Evolutionary conservation across 257 asterid species (phyloP), one percentile per base, ranked within the genome.

Genomic region (Perilla frutescens): DNA sequence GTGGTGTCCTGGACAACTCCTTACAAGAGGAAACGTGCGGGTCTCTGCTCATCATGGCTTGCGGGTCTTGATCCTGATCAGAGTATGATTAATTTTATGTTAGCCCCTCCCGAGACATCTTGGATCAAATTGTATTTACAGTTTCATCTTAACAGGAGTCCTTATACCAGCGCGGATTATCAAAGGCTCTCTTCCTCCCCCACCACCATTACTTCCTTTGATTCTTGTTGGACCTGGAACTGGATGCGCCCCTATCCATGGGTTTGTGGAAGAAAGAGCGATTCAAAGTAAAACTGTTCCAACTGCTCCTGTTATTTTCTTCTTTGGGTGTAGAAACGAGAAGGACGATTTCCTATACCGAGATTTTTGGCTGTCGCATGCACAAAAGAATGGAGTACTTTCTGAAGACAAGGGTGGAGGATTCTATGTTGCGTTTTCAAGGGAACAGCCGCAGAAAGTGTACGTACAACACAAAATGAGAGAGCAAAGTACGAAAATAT

Each of bases 151-250:
- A 12, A 66, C 92, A 94, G 99, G 89, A 57, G 81, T 78, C 62
- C 65, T 80, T 12, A 77, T 94, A 76, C 96, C 97, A 3, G 93
- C 85, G 60, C 90, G 98, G 97, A 85, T 94, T 66, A 84, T 62
- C 37, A 91, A 91, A 82, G 98, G 98, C 41, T 87, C 88, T 72
- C 91, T 90, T 66, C 96, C 98, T 72, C 67, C 88, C 49, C 98
- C 99, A 60, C 83, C 88, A 7, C 94, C 96, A 50, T 81, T 85
- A 39, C 92, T 94, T 74, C 99, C 99, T 70, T 86, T 92, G 57
- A 84, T 95, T 76, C 96, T 95, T 60, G 54, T 95, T 36, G 99
- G 97, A 53, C 99, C 99, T n/a, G 99, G 99, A 68, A 90, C 99
- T 4, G 99, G 99, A 60, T 92, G 99, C 29, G 98, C 98, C 34